phyloP scores from a whole-genome alignment of 2,329 filamentous ascomycete species.

The Aspergillus costaricaensis region DNA sequence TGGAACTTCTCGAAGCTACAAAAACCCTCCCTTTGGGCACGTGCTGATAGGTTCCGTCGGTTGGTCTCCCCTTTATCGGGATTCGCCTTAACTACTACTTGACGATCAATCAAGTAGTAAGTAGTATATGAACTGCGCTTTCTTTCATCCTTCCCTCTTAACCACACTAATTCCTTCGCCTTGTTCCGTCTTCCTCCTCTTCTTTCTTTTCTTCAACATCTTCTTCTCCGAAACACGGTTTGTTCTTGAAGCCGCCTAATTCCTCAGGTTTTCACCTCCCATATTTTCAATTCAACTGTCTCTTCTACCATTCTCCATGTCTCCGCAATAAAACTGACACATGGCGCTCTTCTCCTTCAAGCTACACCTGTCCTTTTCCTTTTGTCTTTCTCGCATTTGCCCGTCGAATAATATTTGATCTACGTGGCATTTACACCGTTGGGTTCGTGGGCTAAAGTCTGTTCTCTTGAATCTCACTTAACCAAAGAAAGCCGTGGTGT shows the following conservation, averaged over 20 bases:
- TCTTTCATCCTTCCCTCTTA: background rate
- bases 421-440: background rate
- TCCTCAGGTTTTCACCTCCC: conserved; percentile 15
- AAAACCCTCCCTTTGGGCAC: conserved; percentile 1
- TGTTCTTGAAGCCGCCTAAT: background rate
- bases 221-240: background rate
- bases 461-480: background rate
- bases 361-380: conserved; percentile 13
- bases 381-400: conserved; percentile 13
- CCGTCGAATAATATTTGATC: conserved; percentile 11
- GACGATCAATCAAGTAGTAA: background rate
- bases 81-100: background rate
- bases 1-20: conserved; percentile 9
- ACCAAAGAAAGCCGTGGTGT: background rate
- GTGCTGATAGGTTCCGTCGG: conserved; percentile 6
- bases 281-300: conserved; percentile 4
- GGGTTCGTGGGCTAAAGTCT: background rate
- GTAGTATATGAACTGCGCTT: background rate
- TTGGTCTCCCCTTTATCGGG: conserved; percentile 5
- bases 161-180: background rate
- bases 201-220: background rate
- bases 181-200: background rate
- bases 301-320: conserved; percentile 4
- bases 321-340: conserved; percentile 21
- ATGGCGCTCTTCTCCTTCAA: conserved; percentile 21